Base-by-base conservation (phyloP, 805 yeast species). In the Ogataea zsoltii region DNA sequence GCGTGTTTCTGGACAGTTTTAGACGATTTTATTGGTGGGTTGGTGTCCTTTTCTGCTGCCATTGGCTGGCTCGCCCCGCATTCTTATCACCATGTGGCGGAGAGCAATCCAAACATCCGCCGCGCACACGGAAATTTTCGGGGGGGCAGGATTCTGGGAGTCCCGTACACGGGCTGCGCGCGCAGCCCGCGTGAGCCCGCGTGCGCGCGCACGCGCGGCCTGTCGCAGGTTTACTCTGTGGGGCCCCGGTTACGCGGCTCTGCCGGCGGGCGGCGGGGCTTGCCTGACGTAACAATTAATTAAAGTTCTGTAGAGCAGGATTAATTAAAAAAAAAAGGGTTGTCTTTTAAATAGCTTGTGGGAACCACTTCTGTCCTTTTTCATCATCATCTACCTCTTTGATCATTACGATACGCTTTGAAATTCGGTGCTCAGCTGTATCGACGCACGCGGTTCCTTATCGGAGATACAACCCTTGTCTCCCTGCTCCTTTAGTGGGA, bases 271-370 rank as follows among this genome's bases (percentile, higher is more conserved):
- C 40, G 25, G 40, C 40, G 40, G 40, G 40, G 40, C 40, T 37
- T 26, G 40, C 32, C 40, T 37, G 40, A 37, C 40, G 40, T 37
- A 37, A 21, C 25, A 21, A 37, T 28, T 26, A 37, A 37, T 37
- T 37, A 37, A 28, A 37, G 19, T 35, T 35, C 38, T 33, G 40
- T 37, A 37, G 40, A 37, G 40, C 40, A 37, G 31, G 30, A 37
- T 37, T 37, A 37, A 37, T 37, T 37, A 37, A 37, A 17, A 21
- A 21, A 21, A 6, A 21, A 9, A 9, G 40, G 40, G 21, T 25
- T 37, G 40, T 36, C 39, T 36, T 7, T n/a, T 33, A 17, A 12
- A 33, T 12, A 21, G 25, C 32, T 37, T 37, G 40, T 37, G 40
- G 40, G 40, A 37, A 14, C 31, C 31, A 12, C n/a, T 28, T 7